Evolutionary conservation across 2,329 filamentous ascomycete genomes (phyloP), one percentile per base, ranked within the genome.

Genomic region (Ophiostoma angusticollis): DNA sequence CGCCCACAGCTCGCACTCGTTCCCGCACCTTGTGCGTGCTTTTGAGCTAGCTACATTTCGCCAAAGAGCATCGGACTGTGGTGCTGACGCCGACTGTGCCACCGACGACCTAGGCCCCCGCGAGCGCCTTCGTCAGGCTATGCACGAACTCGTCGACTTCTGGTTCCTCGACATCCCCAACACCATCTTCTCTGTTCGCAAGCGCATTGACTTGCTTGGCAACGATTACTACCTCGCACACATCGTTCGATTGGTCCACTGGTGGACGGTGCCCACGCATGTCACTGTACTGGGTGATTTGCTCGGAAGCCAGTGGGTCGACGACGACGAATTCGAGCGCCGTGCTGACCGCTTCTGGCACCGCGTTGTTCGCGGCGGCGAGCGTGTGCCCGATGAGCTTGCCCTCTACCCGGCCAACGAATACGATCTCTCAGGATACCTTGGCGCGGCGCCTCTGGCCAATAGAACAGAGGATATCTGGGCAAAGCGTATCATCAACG

Each of bases 161-260:
- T 64, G 68, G 46, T 65, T 74, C 43, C 69, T 79, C 41, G 86
- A 94, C 55, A 61, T 86, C 2, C 77, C 76, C 6, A 70, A 74
- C 48, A 67, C 78, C 14, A 49, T 87, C 35, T 67, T 77, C 48
- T 78, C 77, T 1, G 63, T 70, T 36, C 73, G 84, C 47, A 98
- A 98, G 62, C 71, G 74, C 14, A 58, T 98, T 49, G 91, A 98
- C 58, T 72, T 95, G 2, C 74, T 86, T 52, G 91, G 91, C 4
- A 98, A 98, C 59, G 91, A 98, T 60, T 84, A 78, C 53, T 98
- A 96, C 58, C 72, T 98, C 23, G 84, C 83, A 16, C 91, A 98
- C 57, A 86, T 95, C 42, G 95, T 93, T 59, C 74, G 84, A 13
- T 82, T 78, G 0, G 60, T 94, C 35, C 70, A 74, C 48, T 93